phyloP scores from a whole-genome alignment of 352 stramenopile genomes.

The Phytopythium cucurbitacearum region DNA sequence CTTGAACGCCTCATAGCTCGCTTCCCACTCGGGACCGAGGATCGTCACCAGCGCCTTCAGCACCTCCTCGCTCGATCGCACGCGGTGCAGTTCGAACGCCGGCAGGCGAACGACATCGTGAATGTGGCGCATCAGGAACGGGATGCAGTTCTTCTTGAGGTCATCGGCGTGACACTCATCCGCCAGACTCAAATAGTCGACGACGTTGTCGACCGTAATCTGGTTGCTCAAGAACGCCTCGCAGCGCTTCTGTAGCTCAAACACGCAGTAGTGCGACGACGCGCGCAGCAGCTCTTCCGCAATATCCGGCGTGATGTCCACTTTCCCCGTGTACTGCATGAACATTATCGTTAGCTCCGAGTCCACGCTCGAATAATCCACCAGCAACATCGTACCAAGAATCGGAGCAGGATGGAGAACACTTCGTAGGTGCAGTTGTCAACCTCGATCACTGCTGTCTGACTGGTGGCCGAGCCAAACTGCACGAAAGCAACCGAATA shows the following conservation, averaged over 20 bases:
- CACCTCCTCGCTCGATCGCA: constrained; percentile 80
- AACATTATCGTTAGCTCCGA: neutral
- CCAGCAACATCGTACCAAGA: constrained; percentile 49
- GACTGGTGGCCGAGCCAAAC: constrained; percentile 78
- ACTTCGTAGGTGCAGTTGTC: constrained; percentile 88
- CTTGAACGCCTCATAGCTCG: constrained; percentile 69
- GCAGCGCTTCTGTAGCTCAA: constrained; percentile 81
- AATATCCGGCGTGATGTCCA: constrained; percentile 77
- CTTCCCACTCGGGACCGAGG: constrained; percentile 73
- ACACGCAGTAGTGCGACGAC: constrained; percentile 78
- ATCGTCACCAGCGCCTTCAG: constrained; percentile 77
- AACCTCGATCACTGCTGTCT: constrained; percentile 85
- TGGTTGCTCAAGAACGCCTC: constrained; percentile 78
- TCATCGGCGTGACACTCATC: constrained; percentile 77
- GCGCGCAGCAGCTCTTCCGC: constrained; percentile 78
- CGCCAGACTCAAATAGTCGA: constrained; percentile 68
- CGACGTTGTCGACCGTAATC: constrained; percentile 78
- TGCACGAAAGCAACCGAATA: constrained; percentile 19
- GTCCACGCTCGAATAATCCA: neutral
- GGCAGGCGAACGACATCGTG: constrained; percentile 77
- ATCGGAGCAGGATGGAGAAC: constrained; percentile 80
- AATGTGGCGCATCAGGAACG: constrained; percentile 85
- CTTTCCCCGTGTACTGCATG: constrained; percentile 83
- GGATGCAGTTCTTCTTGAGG: constrained; percentile 83
- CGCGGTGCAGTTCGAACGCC: constrained; percentile 69